Evolutionary conservation across 176 grass and related monocot species (phyloP).

Genomic region (Phyllostachys edulis): DNA sequence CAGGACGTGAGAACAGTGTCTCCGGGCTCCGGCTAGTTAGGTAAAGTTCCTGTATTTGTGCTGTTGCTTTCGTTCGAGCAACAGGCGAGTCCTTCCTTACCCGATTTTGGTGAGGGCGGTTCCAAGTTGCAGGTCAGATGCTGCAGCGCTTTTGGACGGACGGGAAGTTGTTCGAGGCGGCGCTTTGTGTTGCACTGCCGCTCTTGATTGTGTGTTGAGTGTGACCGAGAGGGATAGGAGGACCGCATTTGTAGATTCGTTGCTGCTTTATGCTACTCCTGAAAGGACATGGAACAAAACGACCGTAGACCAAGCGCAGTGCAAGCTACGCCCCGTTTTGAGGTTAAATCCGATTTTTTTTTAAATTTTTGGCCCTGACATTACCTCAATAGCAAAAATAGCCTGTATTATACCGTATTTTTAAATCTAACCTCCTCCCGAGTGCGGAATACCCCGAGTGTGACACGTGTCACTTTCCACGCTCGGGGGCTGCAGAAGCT

Average conservation of each 20-base stretch:
- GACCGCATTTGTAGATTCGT: background rate
- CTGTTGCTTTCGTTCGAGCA: background rate
- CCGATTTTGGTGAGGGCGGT: background rate
- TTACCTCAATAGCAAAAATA: too few species aligned
- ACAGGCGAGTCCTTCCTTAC: background rate
- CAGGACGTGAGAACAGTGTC: background rate
- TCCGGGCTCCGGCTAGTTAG: background rate
- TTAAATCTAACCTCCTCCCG: too few species aligned
- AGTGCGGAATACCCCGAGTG: too few species aligned
- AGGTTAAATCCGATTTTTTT: too few species aligned
- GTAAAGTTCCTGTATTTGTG: background rate
- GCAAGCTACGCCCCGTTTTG: too few species aligned
- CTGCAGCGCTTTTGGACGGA: background rate
- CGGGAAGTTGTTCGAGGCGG: background rate
- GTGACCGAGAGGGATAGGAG: background rate
- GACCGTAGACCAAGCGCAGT: too few species aligned
- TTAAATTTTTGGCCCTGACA: too few species aligned
- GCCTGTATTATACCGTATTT: too few species aligned
- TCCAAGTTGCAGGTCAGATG: slow-evolving; percentile 19
- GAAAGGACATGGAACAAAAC: too few species aligned
- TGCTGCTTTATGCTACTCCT: too few species aligned
- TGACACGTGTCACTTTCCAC: too few species aligned
- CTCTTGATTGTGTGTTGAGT: background rate
- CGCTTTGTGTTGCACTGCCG: background rate
- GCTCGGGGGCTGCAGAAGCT: too few species aligned